Base-by-base conservation (phyloP, 2,329 filamentous ascomycete species). In the Trichophyton rubrum region DNA sequence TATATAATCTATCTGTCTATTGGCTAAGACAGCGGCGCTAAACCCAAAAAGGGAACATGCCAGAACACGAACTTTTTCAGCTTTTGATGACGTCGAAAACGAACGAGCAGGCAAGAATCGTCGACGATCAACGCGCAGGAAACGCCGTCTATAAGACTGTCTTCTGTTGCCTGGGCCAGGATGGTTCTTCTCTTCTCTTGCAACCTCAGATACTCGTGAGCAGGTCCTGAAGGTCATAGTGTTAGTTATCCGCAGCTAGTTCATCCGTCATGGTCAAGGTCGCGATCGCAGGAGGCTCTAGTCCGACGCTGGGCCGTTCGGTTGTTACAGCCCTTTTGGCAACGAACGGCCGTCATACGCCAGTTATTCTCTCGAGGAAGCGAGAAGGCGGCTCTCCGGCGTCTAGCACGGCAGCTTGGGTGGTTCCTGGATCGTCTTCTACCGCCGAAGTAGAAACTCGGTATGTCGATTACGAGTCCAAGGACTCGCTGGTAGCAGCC, bases 291-390 rank as follows among this genome's bases (percentile, higher is more conserved):
- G 60, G 60, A 33, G 60, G 60, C 47, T 59, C 60, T 11, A 49
- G 38, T 15, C 43, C 60, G 3, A 59, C 60, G 3, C 56, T 62
- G 57, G 60, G 60, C 20, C 47, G 33, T 38, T 62, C 60, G 13
- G 41, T 62, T 24, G 57, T 62, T 20, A 40, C 41, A 35, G 60
- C 60, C 22, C 43, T 71, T 8, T 58, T 59, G 13, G 63, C 40
- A 59, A 67, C 62, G 1, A 62, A 61, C 7, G 61, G 64, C 13
- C 61, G 64, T 11, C 62, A 72, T 49, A 64, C 63, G 3, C 66
- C 66, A 8, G 60, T 73, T 40, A 69, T 73, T 51, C 64, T 73
- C n/a, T 68, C 69, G 0, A 64, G 69, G n/a, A 51, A 59, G 7
- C 64, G 43, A 8, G 27, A 3, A 40, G 60, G 41, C 62, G 49